Evolutionary conservation across 2,329 filamentous ascomycete genomes (phyloP).

Genomic region (Fusarium nurragi): DNA sequence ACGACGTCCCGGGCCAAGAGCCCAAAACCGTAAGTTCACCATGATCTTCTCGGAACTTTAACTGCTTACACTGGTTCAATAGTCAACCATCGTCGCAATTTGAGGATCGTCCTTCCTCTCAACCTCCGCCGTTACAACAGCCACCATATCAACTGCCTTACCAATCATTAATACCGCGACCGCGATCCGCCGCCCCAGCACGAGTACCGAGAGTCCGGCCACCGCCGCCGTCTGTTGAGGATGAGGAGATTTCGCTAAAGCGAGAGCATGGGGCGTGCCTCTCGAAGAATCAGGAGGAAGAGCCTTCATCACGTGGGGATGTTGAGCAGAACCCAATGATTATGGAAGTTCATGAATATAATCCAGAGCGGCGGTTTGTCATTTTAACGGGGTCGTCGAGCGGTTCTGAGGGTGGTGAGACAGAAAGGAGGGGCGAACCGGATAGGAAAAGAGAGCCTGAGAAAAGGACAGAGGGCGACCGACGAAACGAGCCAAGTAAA

Average conservation of each 20-base stretch:
- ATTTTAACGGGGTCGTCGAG: constrained; percentile 56
- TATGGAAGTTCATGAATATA: constrained; percentile 67
- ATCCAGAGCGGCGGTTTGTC: constrained; percentile 73
- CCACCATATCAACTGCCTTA: constrained; percentile 33
- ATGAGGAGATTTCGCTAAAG: constrained; percentile 70
- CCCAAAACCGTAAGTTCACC: constrained; percentile 42
- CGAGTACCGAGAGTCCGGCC: constrained; percentile 55
- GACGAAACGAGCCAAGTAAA: constrained; percentile 8
- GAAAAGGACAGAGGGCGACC: constrained; percentile 4
- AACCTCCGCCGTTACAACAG: constrained; percentile 22
- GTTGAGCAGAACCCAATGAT: constrained; percentile 76
- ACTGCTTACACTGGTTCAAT: constrained; percentile 25
- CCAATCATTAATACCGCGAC: constrained; percentile 27
- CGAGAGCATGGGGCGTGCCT: constrained; percentile 63
- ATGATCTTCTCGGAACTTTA: background rate
- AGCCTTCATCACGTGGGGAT: constrained; percentile 68
- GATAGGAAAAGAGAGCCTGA: constrained; percentile 14
- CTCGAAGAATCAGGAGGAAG: constrained; percentile 55
- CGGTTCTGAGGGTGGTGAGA: constrained; percentile 39
- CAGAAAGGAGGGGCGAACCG: constrained; percentile 37
- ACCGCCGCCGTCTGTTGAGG: constrained; percentile 74
- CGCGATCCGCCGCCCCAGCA: constrained; percentile 23
- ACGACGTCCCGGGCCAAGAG: constrained; percentile 56
- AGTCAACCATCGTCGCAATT: constrained; percentile 34
- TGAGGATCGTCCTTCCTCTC: constrained; percentile 31